A percentile compares a stretch with the other conserved stretches of the same genome.
Conservation (phyloP, 2,329 filamentous ascomycete genomes). For the Monosporascus ibericus region DNA sequence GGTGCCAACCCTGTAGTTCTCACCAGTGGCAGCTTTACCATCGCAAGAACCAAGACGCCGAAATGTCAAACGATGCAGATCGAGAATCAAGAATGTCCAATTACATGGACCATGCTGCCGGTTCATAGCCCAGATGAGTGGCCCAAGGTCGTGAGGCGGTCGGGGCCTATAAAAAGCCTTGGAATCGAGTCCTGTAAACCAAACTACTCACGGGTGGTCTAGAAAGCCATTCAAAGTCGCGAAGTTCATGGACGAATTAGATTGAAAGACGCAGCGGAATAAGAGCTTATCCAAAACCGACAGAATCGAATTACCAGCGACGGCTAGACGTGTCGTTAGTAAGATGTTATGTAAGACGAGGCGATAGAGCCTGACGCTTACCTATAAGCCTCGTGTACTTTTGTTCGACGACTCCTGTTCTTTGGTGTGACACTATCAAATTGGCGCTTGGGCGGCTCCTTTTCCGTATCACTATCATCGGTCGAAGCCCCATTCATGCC, state of each 20-base stretch:
- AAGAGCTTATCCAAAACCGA: too few species aligned
- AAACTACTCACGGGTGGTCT: too few species aligned
- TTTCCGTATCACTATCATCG: conserved; percentile 15
- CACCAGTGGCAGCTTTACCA: too few species aligned
- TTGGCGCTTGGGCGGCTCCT: conserved; percentile 14
- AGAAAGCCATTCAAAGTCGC: neutral
- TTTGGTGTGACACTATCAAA: conserved; percentile 9
- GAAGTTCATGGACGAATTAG: neutral
- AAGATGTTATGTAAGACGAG: neutral
- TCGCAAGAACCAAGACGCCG: too few species aligned
- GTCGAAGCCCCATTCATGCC: conserved; percentile 16
- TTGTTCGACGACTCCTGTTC: conserved; percentile 16
- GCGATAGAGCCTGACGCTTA: conserved; percentile 8
- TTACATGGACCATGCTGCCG: too few species aligned
- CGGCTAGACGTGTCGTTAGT: conserved; percentile 15
- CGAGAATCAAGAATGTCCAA: too few species aligned
- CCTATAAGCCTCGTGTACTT: conserved; percentile 20
- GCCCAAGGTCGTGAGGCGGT: too few species aligned
- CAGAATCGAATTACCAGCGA: conserved; percentile 13
- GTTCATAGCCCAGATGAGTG: too few species aligned
- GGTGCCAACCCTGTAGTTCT: too few species aligned
- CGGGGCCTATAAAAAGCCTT: too few species aligned
- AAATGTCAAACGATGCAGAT: too few species aligned
- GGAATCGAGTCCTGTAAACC: too few species aligned
- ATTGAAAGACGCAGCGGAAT: neutral